Evolutionary conservation across 1,284 basidiomycete genomes (phyloP).

Genomic region (Sporisorium scitamineum): DNA sequence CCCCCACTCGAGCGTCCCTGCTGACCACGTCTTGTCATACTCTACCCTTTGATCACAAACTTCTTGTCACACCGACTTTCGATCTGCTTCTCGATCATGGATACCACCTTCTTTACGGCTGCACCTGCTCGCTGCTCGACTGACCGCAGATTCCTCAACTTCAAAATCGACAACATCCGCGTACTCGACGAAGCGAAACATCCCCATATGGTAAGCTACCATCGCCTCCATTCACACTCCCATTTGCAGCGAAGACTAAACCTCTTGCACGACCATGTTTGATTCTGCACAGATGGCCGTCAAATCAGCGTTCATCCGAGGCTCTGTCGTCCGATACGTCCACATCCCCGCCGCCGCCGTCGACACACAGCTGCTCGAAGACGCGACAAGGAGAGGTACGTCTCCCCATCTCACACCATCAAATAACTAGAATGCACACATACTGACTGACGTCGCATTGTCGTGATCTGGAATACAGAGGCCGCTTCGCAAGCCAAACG

Average conservation of each 20-base stretch:
- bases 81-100: neutral
- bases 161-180: constrained; percentile 92
- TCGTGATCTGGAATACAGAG: constrained; percentile 19
- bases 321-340: constrained; percentile 97
- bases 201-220: constrained; percentile 88
- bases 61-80: neutral
- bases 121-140: neutral
- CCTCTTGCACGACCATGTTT: neutral
- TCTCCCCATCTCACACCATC: neutral
- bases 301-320: constrained; percentile 98
- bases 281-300: constrained; percentile 86
- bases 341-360: constrained; percentile 91
- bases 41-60: neutral
- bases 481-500: constrained; percentile 49
- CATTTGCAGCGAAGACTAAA: neutral
- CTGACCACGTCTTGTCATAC: neutral
- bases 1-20: neutral
- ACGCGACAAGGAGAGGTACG: constrained; percentile 88
- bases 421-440: too few species aligned
- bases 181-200: constrained; percentile 92
- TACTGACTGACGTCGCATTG: neutral
- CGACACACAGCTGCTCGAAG: constrained; percentile 94
- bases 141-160: constrained; percentile 82
- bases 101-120: neutral
- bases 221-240: neutral